Conservation (phyloP, 495 filamentous ascomycete species). For the Bacidia gigantensis region DNA sequence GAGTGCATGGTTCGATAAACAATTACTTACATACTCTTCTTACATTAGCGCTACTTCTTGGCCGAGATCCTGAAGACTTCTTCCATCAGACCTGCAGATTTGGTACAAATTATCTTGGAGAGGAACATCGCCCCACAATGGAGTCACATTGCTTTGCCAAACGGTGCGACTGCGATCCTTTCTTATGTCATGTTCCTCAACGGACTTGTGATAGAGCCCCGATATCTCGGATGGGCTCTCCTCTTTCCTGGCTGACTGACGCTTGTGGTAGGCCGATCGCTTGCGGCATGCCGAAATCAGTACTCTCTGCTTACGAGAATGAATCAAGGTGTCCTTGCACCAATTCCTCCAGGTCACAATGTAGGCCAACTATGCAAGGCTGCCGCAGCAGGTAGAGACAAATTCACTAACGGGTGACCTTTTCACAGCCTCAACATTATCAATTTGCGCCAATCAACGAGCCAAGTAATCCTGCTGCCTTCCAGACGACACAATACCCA, state of each 20-base stretch:
- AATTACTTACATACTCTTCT: background rate
- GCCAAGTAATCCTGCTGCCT: constrained; percentile 14
- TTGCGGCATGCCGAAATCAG: constrained; percentile 26
- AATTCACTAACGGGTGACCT: constrained; percentile 1
- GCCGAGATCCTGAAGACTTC: constrained; percentile 48
- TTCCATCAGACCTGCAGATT: constrained; percentile 33
- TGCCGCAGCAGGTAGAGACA: too few relatives aligned
- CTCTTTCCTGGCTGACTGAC: too few relatives aligned
- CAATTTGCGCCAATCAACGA: constrained; percentile 20
- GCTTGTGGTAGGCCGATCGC: constrained; percentile 25
- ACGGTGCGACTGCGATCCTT: constrained; percentile 20
- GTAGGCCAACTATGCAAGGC: background rate
- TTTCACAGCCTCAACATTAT: constrained; percentile 19
- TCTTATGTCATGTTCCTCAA: too few relatives aligned
- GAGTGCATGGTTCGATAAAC: background rate
- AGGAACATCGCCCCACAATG: constrained; percentile 38
- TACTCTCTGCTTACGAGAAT: constrained; percentile 17
- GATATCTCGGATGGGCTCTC: too few relatives aligned
- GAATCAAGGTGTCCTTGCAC: background rate
- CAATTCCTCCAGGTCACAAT: background rate
- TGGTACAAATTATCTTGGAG: constrained; percentile 37
- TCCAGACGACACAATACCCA: constrained; percentile 14
- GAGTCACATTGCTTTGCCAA: constrained; percentile 44
- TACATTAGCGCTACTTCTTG: constrained; percentile 35
- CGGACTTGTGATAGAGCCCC: too few relatives aligned